Conservation (phyloP, 768 basidiomycete species). For the Hericium coralloides region DNA sequence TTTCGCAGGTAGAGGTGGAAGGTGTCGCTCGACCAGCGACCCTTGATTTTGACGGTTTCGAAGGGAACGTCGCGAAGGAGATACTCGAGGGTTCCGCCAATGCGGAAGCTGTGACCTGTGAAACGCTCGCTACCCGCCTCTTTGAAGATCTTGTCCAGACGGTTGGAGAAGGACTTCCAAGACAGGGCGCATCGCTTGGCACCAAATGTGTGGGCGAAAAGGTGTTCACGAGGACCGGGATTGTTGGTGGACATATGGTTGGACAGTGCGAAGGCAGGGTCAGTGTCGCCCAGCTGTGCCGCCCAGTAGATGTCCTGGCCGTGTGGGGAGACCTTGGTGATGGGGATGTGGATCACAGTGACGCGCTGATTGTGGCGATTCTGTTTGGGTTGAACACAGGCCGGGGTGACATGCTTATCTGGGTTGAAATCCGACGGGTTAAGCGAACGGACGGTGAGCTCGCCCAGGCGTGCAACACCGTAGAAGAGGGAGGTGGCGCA, state of each 20-base stretch:
- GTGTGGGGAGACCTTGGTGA: slow-evolving; percentile 5
- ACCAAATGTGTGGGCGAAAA: slow-evolving; percentile 22
- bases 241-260: slow-evolving; percentile 25
- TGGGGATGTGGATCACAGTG: neutral
- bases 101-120: slow-evolving; percentile 24
- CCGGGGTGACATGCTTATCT: neutral
- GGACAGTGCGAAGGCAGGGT: slow-evolving; percentile 18
- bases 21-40: too few relatives aligned
- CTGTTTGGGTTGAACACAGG: neutral
- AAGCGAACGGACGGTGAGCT: neutral
- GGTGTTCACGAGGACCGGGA: slow-evolving; percentile 14
- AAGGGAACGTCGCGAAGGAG: slow-evolving; percentile 8
- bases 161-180: slow-evolving; percentile 15
- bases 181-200: slow-evolving; percentile 18
- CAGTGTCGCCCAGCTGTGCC: slow-evolving; percentile 16
- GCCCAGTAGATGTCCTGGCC: slow-evolving; percentile 28
- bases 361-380: neutral
- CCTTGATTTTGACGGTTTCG: too few relatives aligned
- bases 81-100: slow-evolving; percentile 27
- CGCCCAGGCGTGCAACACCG: neutral
- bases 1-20: too few relatives aligned
- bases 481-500: slow-evolving; percentile 22
- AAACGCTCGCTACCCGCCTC: slow-evolving; percentile 9
- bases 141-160: slow-evolving; percentile 7
- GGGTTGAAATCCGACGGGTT: neutral